Evolutionary conservation across 2,329 filamentous ascomycete genomes (phyloP).

Genomic region (Fusarium buharicum): DNA sequence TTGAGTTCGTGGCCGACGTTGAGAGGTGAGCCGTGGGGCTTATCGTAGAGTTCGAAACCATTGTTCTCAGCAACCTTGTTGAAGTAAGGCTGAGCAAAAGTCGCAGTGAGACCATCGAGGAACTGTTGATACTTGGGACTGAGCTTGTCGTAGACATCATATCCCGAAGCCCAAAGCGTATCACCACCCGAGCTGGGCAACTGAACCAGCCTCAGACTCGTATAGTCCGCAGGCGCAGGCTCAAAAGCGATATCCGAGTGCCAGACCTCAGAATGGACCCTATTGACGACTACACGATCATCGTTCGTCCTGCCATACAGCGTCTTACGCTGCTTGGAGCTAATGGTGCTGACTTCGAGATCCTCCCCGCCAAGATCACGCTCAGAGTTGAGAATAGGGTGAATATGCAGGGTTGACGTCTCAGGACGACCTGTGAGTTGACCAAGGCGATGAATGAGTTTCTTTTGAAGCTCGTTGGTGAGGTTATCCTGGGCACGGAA

Average conservation of each 20-base stretch:
- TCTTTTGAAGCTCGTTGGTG: slow-evolving; percentile 72
- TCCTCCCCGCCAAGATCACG: slow-evolving; percentile 52
- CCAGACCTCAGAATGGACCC: slow-evolving; percentile 59
- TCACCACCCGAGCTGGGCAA: slow-evolving; percentile 66
- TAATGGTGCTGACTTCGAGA: slow-evolving; percentile 70
- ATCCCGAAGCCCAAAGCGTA: slow-evolving; percentile 75
- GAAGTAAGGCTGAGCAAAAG: slow-evolving; percentile 63
- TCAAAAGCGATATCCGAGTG: slow-evolving; percentile 75
- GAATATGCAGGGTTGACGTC: slow-evolving; percentile 68
- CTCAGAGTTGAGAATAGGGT: slow-evolving; percentile 65
- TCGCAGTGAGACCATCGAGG: slow-evolving; percentile 67
- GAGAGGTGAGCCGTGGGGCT: slow-evolving; percentile 59
- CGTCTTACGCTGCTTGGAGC: slow-evolving; percentile 64
- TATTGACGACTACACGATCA: slow-evolving; percentile 41
- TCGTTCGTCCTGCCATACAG: slow-evolving; percentile 55
- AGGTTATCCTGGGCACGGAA: slow-evolving; percentile 72
- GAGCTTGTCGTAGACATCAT: slow-evolving; percentile 73
- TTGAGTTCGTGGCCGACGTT: slow-evolving; percentile 61
- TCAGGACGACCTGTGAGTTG: slow-evolving; percentile 66
- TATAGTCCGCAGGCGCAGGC: slow-evolving; percentile 70
- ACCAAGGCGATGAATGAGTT: slow-evolving; percentile 69
- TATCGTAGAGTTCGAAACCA: slow-evolving; percentile 58
- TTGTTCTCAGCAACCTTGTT: slow-evolving; percentile 57
- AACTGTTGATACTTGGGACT: slow-evolving; percentile 66
- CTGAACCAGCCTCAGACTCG: slow-evolving; percentile 63